Evolutionary conservation across 148 eudicot genomes (phyloP).

Genomic region (Silene latifolia): DNA sequence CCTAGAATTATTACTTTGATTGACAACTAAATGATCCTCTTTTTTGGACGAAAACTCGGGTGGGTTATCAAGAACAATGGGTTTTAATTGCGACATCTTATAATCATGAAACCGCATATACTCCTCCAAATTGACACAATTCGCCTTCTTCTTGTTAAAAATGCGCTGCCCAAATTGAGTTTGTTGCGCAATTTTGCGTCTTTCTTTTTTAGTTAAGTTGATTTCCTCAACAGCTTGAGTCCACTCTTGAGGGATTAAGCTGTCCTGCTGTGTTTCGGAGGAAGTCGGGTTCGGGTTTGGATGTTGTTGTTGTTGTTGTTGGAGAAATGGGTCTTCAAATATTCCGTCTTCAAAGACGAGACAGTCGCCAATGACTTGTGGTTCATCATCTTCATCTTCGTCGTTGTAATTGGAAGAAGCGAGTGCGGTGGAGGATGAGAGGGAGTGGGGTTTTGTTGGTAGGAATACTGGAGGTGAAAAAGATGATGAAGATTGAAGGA

Average conservation of each 20-base stretch:
- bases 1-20: slow-evolving; percentile 19
- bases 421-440: slow-evolving; percentile 5
- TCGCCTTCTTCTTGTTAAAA: slow-evolving; percentile 41
- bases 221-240: slow-evolving; percentile 47
- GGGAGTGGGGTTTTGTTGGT: slow-evolving; percentile 17
- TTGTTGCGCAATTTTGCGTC: slow-evolving; percentile 62
- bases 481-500: slow-evolving; percentile 1
- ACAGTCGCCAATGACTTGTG: slow-evolving; percentile 73
- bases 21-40: slow-evolving; percentile 6
- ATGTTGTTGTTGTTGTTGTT: slow-evolving; percentile 1
- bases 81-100: slow-evolving; percentile 58
- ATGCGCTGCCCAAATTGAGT: slow-evolving; percentile 60
- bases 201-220: slow-evolving; percentile 71
- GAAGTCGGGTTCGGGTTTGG: not conserved
- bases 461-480: slow-evolving; percentile 3
- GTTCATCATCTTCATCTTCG: slow-evolving; percentile 35
- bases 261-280: slow-evolving; percentile 31
- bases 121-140: slow-evolving; percentile 33
- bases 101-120: slow-evolving; percentile 42
- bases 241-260: slow-evolving; percentile 78
- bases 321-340: slow-evolving; percentile 62
- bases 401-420: not conserved
- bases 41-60: not conserved
- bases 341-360: slow-evolving; percentile 78
- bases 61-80: slow-evolving; percentile 61